Conservation (phyloP, 768 basidiomycete species). For the Boletus rex-veris region DNA sequence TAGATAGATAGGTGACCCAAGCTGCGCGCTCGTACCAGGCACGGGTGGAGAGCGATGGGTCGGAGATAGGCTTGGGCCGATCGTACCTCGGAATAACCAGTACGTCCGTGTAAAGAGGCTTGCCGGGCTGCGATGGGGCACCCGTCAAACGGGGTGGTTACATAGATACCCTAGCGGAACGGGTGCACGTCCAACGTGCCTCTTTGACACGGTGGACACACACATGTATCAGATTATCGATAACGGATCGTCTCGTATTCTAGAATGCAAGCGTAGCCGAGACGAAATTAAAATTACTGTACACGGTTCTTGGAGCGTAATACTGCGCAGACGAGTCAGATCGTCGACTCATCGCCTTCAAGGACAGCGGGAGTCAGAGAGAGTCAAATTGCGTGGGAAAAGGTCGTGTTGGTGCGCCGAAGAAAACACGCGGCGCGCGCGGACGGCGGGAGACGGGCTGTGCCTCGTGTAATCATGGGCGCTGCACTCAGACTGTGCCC, state of each 20-base stretch:
- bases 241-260: slow-evolving; percentile 10
- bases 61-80: background rate
- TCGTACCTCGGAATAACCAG: background rate
- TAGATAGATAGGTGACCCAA: too few relatives aligned
- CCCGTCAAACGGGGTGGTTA: too few relatives aligned
- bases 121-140: too few relatives aligned
- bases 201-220: too few relatives aligned
- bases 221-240: slow-evolving; percentile 12
- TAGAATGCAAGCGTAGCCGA: slow-evolving; percentile 8
- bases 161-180: too few relatives aligned
- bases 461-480: background rate
- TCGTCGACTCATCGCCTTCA: too few relatives aligned
- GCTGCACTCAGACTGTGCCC: slow-evolving; percentile 7
- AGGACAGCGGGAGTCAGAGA: too few relatives aligned
- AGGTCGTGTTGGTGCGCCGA: background rate
- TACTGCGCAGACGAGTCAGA: background rate
- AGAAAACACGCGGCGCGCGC: slow-evolving; percentile 23
- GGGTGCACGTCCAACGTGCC: too few relatives aligned
- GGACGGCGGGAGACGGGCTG: slow-evolving; percentile 16
- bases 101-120: background rate
- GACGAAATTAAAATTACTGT: too few relatives aligned
- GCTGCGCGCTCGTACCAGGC: slow-evolving; percentile 1
- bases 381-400: background rate
- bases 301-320: slow-evolving; percentile 1
- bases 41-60: slow-evolving; percentile 1